Evolutionary conservation across 345 rosid species (phyloP).

Genomic region (Euclidium syriacum): DNA sequence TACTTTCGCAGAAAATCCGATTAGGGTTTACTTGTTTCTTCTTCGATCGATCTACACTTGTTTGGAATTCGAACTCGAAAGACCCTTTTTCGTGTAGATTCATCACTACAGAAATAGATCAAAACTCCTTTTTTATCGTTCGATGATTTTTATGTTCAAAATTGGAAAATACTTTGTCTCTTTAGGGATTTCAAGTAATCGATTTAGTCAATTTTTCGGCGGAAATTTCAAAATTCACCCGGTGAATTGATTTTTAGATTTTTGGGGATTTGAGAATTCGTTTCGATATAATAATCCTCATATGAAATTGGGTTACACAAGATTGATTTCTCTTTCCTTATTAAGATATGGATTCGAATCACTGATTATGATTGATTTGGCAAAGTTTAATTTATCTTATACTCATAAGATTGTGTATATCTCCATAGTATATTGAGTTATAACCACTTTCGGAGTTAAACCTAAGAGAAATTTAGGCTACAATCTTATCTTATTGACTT

Average conservation of each 20-base stretch:
- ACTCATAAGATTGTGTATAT: background rate
- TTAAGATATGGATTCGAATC: constrained; percentile 1
- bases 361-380: background rate
- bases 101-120: background rate
- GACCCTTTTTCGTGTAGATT: background rate
- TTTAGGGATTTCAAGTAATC: background rate
- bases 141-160: constrained; percentile 4
- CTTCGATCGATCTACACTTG: background rate
- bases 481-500: constrained; percentile 6
- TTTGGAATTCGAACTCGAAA: background rate
- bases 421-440: background rate
- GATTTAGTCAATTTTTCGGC: background rate
- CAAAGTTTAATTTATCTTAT: background rate
- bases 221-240: background rate
- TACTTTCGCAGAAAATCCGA: background rate
- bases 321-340: constrained; percentile 18
- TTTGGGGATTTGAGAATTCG: background rate
- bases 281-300: background rate
- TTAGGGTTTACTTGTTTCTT: background rate
- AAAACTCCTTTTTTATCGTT: background rate
- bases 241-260: background rate
- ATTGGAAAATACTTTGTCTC: background rate
- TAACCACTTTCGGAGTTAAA: background rate
- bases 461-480: background rate
- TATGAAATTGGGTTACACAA: background rate